Evolutionary conservation across 2,329 filamentous ascomycete species (phyloP).

Genomic region (Colletotrichum gigasporum): DNA sequence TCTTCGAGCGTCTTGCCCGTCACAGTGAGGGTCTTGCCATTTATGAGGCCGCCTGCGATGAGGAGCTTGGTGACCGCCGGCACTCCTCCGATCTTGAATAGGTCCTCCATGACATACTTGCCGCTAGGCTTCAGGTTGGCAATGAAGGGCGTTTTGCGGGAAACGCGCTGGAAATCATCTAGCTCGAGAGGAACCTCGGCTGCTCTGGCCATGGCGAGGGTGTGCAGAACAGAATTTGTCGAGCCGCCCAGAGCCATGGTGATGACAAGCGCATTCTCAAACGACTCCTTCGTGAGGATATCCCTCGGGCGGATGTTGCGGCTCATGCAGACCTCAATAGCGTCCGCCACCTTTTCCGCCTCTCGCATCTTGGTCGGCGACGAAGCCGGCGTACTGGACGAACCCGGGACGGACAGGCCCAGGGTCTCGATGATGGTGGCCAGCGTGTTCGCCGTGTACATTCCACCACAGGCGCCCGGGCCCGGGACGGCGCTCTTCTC

Average conservation of each 20-base stretch:
- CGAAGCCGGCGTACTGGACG: slow-evolving; percentile 82
- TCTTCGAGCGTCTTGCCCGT: slow-evolving; percentile 86
- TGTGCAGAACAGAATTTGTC: slow-evolving; percentile 89
- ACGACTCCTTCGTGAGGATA: slow-evolving; percentile 80
- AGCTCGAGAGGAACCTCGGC: slow-evolving; percentile 80
- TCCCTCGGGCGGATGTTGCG: slow-evolving; percentile 83
- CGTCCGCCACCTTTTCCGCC: slow-evolving; percentile 81
- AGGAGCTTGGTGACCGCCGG: slow-evolving; percentile 88
- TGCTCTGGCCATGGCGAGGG: slow-evolving; percentile 89
- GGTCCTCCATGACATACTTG: slow-evolving; percentile 86
- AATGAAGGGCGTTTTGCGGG: slow-evolving; percentile 84
- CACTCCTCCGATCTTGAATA: slow-evolving; percentile 86
- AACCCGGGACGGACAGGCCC: slow-evolving; percentile 83
- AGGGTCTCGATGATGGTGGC: slow-evolving; percentile 90
- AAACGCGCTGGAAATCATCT: slow-evolving; percentile 84
- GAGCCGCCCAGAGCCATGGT: slow-evolving; percentile 91
- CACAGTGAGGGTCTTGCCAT: slow-evolving; percentile 82
- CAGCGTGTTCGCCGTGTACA: slow-evolving; percentile 97
- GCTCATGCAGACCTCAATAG: slow-evolving; percentile 82
- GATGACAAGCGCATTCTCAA: slow-evolving; percentile 89
- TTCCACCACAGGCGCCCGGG: slow-evolving; percentile 78
- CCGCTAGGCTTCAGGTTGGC: slow-evolving; percentile 87
- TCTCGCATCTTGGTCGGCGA: slow-evolving; percentile 87
- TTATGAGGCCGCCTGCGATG: slow-evolving; percentile 77
- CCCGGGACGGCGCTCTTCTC: slow-evolving; percentile 77